phyloP scores from a whole-genome alignment of 139 green algal species.

The Chlamydomonas asymmetrica region DNA sequence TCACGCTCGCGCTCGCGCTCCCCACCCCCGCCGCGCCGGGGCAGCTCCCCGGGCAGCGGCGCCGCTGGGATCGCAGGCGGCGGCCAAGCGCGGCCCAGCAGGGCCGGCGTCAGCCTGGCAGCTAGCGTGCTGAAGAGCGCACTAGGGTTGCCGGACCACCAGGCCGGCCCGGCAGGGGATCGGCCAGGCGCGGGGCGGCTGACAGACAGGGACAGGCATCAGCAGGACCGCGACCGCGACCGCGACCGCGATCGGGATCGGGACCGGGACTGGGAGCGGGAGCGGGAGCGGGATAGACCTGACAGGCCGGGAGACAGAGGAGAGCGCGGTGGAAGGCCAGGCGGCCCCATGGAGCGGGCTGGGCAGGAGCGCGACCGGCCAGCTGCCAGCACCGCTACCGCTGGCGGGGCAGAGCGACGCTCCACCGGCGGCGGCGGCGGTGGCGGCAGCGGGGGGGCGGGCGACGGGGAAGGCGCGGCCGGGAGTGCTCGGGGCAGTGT shows the following conservation, averaged over 20 bases:
- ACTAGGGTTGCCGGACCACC: too few species aligned
- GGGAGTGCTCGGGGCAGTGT: not conserved
- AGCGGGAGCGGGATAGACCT: not conserved
- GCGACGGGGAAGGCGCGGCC: not conserved
- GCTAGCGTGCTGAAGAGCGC: too few species aligned
- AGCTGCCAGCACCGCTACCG: too few species aligned
- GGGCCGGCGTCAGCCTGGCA: too few species aligned
- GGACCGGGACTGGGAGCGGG: not conserved
- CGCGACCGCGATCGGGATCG: not conserved
- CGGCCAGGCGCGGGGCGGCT: not conserved
- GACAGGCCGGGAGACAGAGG: not conserved
- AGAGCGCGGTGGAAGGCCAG: not conserved
- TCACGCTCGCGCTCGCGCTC: too few species aligned
- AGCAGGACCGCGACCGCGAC: not conserved
- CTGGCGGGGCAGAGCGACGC: too few species aligned
- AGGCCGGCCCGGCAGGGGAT: not conserved
- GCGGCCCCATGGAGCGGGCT: not conserved
- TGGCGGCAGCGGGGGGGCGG: not conserved
- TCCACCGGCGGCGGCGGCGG: not conserved
- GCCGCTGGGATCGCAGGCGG: too few species aligned
- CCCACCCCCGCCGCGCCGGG: too few species aligned
- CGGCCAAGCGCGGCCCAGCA: too few species aligned
- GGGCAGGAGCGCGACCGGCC: constrained; percentile 6
- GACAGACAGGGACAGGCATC: not conserved
- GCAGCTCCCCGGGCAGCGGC: too few species aligned